Conservation (phyloP, 179 eudicot species). For the Amaranthus tricolor region DNA sequence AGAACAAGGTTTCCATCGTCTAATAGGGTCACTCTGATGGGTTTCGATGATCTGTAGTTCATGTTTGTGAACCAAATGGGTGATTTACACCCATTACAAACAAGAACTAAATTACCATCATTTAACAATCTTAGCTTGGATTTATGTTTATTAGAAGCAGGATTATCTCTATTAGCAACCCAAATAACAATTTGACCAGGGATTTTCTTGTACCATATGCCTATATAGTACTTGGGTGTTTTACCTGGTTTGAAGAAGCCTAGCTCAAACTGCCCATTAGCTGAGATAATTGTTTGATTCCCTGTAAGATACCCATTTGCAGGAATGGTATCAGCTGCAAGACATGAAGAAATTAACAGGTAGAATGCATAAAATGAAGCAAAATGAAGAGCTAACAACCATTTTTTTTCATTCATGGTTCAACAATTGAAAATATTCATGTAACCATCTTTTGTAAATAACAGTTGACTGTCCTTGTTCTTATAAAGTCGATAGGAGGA, state of each 20-base stretch:
- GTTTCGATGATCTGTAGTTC: constrained; percentile 14
- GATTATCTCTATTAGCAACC: constrained; percentile 52
- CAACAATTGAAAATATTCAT: no score
- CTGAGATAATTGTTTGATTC: constrained; percentile 25
- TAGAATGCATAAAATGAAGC: no score
- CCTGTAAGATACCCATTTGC: background rate
- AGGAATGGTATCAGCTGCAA: constrained; percentile 5
- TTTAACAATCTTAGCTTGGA: constrained; percentile 26
- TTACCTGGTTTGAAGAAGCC: constrained; percentile 44
- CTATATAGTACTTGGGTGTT: constrained; percentile 39
- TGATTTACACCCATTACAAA: constrained; percentile 19
- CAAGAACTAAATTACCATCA: constrained; percentile 41
- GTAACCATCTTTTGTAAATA: no score
- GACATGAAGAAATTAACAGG: background rate
- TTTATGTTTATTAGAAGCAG: constrained; percentile 25
- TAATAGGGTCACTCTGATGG: constrained; percentile 20
- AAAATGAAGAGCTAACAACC: no score
- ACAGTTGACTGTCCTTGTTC: no score
- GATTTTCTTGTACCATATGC: constrained; percentile 42
- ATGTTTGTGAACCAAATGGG: constrained; percentile 39
- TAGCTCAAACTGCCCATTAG: constrained; percentile 28
- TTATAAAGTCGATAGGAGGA: no score
- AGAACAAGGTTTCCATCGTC: constrained; percentile 2
- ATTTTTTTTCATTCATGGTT: no score
- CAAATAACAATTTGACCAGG: constrained; percentile 31